Conservation (phyloP, 352 stramenopile species). For the Pythium coloratum region DNA sequence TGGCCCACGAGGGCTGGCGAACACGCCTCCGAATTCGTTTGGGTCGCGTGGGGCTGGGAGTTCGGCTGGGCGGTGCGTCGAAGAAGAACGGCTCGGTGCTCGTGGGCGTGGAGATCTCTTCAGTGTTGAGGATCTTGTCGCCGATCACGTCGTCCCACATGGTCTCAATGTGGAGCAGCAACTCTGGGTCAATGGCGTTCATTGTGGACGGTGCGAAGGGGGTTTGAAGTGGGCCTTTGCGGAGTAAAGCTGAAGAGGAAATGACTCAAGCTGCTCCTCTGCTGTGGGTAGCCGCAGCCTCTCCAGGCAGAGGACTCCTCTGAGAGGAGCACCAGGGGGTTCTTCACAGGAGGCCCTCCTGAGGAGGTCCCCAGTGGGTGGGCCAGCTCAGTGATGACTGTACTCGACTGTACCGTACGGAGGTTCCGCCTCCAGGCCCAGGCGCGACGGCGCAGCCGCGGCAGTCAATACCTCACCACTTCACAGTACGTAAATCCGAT, state of each 20-base stretch:
- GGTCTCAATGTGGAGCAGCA: neutral
- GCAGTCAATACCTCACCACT: no score
- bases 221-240: neutral
- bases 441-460: no score
- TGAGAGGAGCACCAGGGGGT: no score
- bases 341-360: no score
- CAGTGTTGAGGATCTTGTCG: conserved; percentile 2
- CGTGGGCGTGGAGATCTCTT: conserved; percentile 15
- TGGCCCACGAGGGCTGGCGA: neutral
- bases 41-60: neutral
- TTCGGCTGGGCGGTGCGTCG: neutral
- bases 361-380: no score
- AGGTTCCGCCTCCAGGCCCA: no score
- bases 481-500: no score
- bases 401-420: no score
- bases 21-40: no score
- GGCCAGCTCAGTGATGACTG: no score
- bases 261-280: neutral
- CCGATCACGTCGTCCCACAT: neutral
- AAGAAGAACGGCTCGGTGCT: conserved; percentile 14
- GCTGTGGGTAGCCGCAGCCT: no score
- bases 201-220: neutral
- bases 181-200: neutral
- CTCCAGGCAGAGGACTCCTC: no score
- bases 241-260: neutral